Evolutionary conservation across 768 basidiomycete species (phyloP), one percentile per base, ranked within the genome.

Genomic region (Leccinum boreale): DNA sequence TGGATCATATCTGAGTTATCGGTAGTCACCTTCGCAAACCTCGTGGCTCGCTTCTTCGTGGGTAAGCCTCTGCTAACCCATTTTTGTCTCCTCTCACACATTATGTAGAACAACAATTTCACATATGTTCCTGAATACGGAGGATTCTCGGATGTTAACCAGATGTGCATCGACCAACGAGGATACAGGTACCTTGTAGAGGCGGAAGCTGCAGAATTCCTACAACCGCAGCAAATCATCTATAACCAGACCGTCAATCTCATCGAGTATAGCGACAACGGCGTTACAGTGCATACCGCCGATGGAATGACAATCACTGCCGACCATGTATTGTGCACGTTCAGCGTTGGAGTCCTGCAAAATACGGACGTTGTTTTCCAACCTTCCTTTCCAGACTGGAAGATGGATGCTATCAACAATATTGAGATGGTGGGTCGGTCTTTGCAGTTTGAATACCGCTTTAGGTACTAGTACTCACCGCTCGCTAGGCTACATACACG

Each of bases 301-400:
- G 71, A 78, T 56, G 84, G 82, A 1, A 59, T 70, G 31, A 70
- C 44, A 2, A 63, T 87, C 23, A 73, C 68, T 14, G 85, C 79
- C 14, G 80, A 86, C 52, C 83, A 85, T 65, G 85, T 81, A 3
- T 65, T 89, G 28, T 82, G 81, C 60, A 89, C 87, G 0, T 89
- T 89, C 71, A 87, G 86, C 59, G 67, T 86, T 2, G 87, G 87
- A 0, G 87, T 89, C 7, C 73, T 89, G 54, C 87, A 89, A 70
- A 75, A 85, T 56, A 72, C 78, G 29, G 85, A 87, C 58, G 81
- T 89, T 5, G 57, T 52, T 3, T 89, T 86, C 61, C 65, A 78
- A 44, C 87, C 87, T 2, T 23, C 70, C 9, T 66, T 87, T 19
- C 87, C 86, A 28, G 64, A 3, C 29, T 29, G 29, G 29, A 29